A percentile compares a stretch with the other conserved stretches of the same genome.
Evolutionary conservation across 495 filamentous ascomycete genomes (phyloP).

Genomic region (Penicillium nucicola): DNA sequence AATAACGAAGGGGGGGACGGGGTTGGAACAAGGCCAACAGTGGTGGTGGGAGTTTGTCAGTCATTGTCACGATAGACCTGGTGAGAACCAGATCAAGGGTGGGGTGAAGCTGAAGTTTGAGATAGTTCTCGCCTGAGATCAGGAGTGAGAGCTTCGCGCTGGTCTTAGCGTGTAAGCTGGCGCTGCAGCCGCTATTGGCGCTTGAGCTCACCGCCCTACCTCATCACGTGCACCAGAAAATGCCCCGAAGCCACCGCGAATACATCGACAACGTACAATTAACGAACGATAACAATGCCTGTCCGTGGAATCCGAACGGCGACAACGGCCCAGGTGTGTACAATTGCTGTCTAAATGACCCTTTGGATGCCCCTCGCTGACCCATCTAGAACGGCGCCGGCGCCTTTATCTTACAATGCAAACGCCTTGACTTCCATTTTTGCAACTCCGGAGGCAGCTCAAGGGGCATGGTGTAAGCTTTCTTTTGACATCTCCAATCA

Average conservation of each 20-base stretch:
- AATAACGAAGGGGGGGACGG: constrained; percentile 85
- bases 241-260: constrained; percentile 9
- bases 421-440: constrained; percentile 90
- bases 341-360: not conserved
- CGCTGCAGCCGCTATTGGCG: constrained; percentile 13
- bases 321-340: constrained; percentile 37
- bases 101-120: constrained; percentile 10
- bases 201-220: constrained; percentile 13
- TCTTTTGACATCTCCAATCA: not conserved
- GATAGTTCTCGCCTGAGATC: constrained; percentile 6
- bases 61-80: constrained; percentile 57
- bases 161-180: constrained; percentile 11
- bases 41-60: constrained; percentile 90
- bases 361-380: not conserved
- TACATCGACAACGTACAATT: constrained; percentile 1
- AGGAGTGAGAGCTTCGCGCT: constrained; percentile 23
- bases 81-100: not conserved
- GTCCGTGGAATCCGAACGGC: constrained; percentile 55
- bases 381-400: constrained; percentile 81
- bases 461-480: constrained; percentile 86
- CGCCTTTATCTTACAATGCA: constrained; percentile 96
- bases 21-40: constrained; percentile 92
- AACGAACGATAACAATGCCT: constrained; percentile 56
- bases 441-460: constrained; percentile 94
- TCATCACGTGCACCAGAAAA: constrained; percentile 26